Base-by-base conservation (phyloP, 2,329 filamentous ascomycete species). In the Pseudogymnoascus sp. region DNA sequence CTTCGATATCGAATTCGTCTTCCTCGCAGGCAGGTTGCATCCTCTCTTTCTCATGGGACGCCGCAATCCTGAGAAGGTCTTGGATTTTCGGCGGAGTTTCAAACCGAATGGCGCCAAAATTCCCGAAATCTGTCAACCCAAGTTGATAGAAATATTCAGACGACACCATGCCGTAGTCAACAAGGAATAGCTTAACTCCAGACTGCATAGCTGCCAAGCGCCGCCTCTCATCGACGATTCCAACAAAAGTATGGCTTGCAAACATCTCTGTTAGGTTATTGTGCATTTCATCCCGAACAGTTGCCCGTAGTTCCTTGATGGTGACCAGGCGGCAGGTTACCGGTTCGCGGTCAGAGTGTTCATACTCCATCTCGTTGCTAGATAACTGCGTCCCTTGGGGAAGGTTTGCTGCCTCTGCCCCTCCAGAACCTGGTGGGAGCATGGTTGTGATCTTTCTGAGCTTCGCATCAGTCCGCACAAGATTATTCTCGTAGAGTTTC, bases 61-160 rank as follows among this genome's bases (percentile, higher is more conserved):
- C 90, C 1, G 87, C 93, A 44, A 96, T 83, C 11, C 78, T 77
- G 12, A 99, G 81, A 5, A 97, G 75, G 63, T 89, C 85, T 4
- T 81, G 78, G 4, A 99, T 77, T 64, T 86, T 81, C 0, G 97
- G 82, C 0, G 91, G 83, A 1, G 91, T 90, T 59, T 86, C 84
- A 70, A 99, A 91, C 10, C 84, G 86, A 64, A 99, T 92, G 21
- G 81, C 76, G 2, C 95, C 95, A 71, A 96, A 97, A 73, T 99
- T 99, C 1, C 89, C 91, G 76, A 99, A 99, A 72, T 99, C 92
- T 0, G 92, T 96, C 37, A 99, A 82, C 0, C 92, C 93, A 18
- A 97, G 78, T 76, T 99, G 95, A 77, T 99, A 99, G 74, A 97
- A 96, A 74, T 93, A 96, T 70, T 97, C 93, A 66, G 87, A 89